These are phyloP conservation scores for Isoetes taiwanensis DNA, from an alignment of 75 land plant species.

Conservation along the genomic window DNA sequence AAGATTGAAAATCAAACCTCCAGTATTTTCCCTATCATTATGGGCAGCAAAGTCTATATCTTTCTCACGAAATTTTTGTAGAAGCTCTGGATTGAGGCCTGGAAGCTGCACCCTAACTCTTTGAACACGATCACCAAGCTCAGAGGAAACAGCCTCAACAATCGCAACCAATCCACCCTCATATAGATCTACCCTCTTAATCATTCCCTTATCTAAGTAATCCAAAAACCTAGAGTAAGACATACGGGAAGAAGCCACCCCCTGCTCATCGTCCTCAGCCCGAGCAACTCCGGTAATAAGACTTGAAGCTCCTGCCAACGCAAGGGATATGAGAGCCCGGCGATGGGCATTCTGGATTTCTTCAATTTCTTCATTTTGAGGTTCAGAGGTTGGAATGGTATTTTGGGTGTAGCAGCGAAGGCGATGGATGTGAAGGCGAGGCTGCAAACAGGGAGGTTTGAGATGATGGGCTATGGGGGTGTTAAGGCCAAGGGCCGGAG, in stretches of 20 bases:
- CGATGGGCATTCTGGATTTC: too few relatives aligned
- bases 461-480: too few relatives aligned
- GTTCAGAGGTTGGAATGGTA: too few relatives aligned
- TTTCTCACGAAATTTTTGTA: slow-evolving; percentile 86
- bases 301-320: slow-evolving; percentile 23
- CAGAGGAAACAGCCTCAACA: slow-evolving; percentile 93
- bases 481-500: too few relatives aligned
- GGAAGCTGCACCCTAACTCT: slow-evolving; percentile 91
- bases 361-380: too few relatives aligned
- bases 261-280: slow-evolving; percentile 56
- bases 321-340: too few relatives aligned
- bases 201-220: slow-evolving; percentile 88
- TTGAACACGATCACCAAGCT: slow-evolving; percentile 80
- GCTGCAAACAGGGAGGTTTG: too few relatives aligned
- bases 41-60: slow-evolving; percentile 95
- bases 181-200: slow-evolving; percentile 74
- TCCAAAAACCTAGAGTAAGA: slow-evolving; percentile 91
- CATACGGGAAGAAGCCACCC: slow-evolving; percentile 92
- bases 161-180: slow-evolving; percentile 95
- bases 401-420: too few relatives aligned
- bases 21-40: slow-evolving; percentile 86
- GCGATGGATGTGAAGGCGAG: too few relatives aligned
- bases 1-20: slow-evolving; percentile 58
- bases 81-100: slow-evolving; percentile 82
- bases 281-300: too few relatives aligned